A percentile compares a stretch with the other conserved stretches of the same genome.
phyloP scores from a whole-genome alignment of 73 alveolate species.

The Paramecium pentaurelia region DNA sequence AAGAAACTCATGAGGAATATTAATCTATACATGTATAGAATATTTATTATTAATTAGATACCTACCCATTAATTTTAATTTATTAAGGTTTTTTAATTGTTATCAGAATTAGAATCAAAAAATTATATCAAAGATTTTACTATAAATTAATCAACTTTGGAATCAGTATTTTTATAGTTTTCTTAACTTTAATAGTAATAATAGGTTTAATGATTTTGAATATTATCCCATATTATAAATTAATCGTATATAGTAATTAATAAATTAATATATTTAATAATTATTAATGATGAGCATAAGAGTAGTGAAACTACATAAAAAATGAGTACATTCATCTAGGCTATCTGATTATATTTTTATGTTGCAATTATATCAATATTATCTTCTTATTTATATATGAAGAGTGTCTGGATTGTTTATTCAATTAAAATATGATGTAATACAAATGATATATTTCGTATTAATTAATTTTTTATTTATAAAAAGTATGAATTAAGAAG shows the following conservation, averaged over 20 bases:
- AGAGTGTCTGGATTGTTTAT: not conserved
- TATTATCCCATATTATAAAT: not conserved
- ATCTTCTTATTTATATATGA: too few species aligned
- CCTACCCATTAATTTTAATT: constrained; percentile 10
- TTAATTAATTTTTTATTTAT: not conserved
- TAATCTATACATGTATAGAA: not conserved
- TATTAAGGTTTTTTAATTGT: not conserved
- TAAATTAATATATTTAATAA: not conserved
- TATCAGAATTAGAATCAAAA: not conserved
- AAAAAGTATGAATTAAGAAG: not conserved
- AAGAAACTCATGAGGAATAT: not conserved
- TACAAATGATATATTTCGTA: not conserved
- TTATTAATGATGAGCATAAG: not conserved
- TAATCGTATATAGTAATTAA: not conserved
- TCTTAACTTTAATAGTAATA: not conserved
- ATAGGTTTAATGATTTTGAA: not conserved
- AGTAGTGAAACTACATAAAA: constrained; percentile 9
- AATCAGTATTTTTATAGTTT: not conserved
- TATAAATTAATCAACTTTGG: not conserved
- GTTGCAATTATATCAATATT: not conserved
- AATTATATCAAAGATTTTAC: not conserved
- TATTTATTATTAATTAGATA: not conserved
- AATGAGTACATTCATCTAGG: constrained; percentile 29
- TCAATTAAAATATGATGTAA: not conserved
- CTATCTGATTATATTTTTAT: constrained; percentile 16